Evolutionary conservation across 495 filamentous ascomycete species (phyloP).

Genomic region (Baudoinia panamericana): DNA sequence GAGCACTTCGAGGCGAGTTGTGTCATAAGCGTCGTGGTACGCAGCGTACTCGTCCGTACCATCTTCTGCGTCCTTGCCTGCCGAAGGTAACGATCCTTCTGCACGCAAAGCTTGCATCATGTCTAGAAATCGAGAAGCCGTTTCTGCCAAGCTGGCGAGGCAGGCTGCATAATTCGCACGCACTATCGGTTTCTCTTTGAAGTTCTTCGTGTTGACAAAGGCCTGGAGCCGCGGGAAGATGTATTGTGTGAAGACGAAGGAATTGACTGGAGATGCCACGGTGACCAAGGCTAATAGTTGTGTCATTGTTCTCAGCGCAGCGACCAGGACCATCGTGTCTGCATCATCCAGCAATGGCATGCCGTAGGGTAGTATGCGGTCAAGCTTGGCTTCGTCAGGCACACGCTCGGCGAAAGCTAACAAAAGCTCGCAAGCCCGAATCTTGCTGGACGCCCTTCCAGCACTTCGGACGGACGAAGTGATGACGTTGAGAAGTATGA

Average conservation of each 20-base stretch:
- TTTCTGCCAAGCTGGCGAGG: slow-evolving; percentile 82
- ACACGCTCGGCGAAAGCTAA: slow-evolving; percentile 82
- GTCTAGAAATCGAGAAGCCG: slow-evolving; percentile 70
- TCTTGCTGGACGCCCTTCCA: slow-evolving; percentile 67
- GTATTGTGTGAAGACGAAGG: slow-evolving; percentile 90
- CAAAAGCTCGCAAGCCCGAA: slow-evolving; percentile 85
- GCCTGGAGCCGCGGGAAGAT: slow-evolving; percentile 71
- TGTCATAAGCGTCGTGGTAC: slow-evolving; percentile 73
- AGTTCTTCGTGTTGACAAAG: slow-evolving; percentile 46
- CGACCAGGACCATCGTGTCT: slow-evolving; percentile 66
- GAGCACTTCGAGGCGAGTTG: slow-evolving; percentile 60
- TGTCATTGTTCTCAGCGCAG: slow-evolving; percentile 71
- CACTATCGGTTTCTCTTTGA: slow-evolving; percentile 52
- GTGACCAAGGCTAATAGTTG: slow-evolving; percentile 79
- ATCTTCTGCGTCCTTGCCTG: slow-evolving; percentile 72
- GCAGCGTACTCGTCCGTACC: slow-evolving; percentile 43
- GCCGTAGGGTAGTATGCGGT: slow-evolving; percentile 83
- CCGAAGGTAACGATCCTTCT: slow-evolving; percentile 64
- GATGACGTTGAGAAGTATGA: slow-evolving; percentile 81
- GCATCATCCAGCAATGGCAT: slow-evolving; percentile 69
- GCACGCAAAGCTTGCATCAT: slow-evolving; percentile 79
- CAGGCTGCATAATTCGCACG: slow-evolving; percentile 86
- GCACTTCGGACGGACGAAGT: slow-evolving; percentile 82
- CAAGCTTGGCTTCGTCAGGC: slow-evolving; percentile 93
- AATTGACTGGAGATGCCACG: slow-evolving; percentile 85